Evolutionary conservation across 176 grass and related monocot species (phyloP).

Genomic region (Musa troglodytarum): DNA sequence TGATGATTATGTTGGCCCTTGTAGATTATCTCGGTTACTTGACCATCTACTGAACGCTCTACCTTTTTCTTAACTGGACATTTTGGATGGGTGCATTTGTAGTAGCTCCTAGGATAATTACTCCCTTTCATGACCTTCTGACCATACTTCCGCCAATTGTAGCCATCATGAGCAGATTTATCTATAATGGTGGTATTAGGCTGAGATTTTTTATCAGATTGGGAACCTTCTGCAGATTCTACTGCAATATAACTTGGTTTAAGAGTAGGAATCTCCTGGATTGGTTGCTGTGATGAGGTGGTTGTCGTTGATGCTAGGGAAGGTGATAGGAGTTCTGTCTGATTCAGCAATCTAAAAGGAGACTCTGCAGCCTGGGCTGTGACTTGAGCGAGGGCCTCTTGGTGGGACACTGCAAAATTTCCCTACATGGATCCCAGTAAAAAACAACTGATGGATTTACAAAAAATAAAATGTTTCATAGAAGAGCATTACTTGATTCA

Average conservation of each 20-base stretch:
- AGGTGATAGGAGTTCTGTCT: slow-evolving; percentile 39
- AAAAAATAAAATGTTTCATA: neutral
- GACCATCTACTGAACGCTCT: slow-evolving; percentile 29
- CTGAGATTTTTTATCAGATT: slow-evolving; percentile 28
- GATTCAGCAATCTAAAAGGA: slow-evolving; percentile 41
- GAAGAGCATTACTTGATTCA: neutral
- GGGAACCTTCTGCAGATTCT: slow-evolving; percentile 35
- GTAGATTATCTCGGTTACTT: slow-evolving; percentile 39
- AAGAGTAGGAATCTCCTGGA: slow-evolving; percentile 26
- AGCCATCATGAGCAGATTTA: slow-evolving; percentile 65
- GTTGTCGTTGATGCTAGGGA: slow-evolving; percentile 16
- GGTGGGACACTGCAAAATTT: slow-evolving; percentile 88
- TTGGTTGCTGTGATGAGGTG: slow-evolving; percentile 24
- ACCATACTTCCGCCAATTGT: slow-evolving; percentile 66
- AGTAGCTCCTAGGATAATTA: slow-evolving; percentile 40
- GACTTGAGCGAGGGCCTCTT: slow-evolving; percentile 87
- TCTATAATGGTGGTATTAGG: slow-evolving; percentile 29
- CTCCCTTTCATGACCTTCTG: slow-evolving; percentile 58
- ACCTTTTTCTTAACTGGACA: slow-evolving; percentile 37
- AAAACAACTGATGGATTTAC: neutral
- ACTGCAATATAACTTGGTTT: slow-evolving; percentile 29
- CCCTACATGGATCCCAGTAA: slow-evolving; percentile 27
- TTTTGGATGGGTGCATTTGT: slow-evolving; percentile 33
- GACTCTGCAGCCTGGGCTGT: slow-evolving; percentile 75
- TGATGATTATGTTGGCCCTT: slow-evolving; percentile 41